Evolutionary conservation across 1,284 basidiomycete genomes (phyloP), one percentile per base, ranked within the genome.

Genomic region (Calocybe gambosa): DNA sequence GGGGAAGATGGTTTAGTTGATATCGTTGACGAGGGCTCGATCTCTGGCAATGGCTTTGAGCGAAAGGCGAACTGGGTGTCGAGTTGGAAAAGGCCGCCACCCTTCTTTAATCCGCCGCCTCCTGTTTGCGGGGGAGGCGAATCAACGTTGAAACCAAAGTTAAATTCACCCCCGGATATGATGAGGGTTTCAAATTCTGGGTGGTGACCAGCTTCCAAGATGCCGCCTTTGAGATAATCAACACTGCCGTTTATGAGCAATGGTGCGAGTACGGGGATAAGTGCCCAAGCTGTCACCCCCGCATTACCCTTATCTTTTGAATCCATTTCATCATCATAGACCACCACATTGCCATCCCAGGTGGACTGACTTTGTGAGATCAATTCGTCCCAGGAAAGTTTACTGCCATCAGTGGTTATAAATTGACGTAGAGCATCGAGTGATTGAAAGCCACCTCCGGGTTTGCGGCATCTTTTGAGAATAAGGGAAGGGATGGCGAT

Each of bases 401-500:
- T 84, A 12, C 83, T 85, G 13, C 75, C 66, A 33, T 87, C 80
- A 0, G 87, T 88, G 5, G 84, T 88, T 55, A 92, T 78, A 61
- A 83, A 93, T 52, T 85, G 80, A 37, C 81, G 77, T 39, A 93
- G 66, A 0, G 80, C 73, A 50, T 81, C 75, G 52, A 91, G 72
- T 25, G 74, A 76, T 33, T 78, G 75, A 54, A 85, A 78, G 3
- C 75, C 77, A 29, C 74, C 75, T 18, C 74, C 77, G 5, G 81
- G 76, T 58, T 85, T 87, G 45, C 78, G 74, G 51, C 77, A 82
- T n/a, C 90, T 81, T 63, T 90, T 90, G 56, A 91, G 77, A 57
- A 93, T 89, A 57, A 93, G 78, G 19, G 87, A 85, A 0, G 90
- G 89, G 45, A 93, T 87, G 31, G 85, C 83, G 45, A 93, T 72